Percentiles rank a stretch among this genome's conserved stretches.
phyloP scores from a whole-genome alignment of 345 rosid genomes.

The Firmiana major region DNA sequence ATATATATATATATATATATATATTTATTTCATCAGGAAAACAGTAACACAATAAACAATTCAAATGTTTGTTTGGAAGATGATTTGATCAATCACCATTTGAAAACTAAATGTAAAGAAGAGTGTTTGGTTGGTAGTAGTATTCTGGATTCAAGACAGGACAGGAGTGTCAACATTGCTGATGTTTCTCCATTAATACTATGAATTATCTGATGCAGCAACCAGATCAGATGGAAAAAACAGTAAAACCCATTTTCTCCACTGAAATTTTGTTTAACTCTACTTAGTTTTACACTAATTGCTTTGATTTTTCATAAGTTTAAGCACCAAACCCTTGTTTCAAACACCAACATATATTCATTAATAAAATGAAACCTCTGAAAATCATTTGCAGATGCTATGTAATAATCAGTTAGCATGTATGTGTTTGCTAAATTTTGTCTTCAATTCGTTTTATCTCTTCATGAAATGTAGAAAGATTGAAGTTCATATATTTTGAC shows the following conservation, averaged over 20 bases:
- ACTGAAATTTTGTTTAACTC: too few species aligned
- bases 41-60: background rate
- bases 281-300: too few species aligned
- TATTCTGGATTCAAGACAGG: background rate
- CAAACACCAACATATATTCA: too few species aligned
- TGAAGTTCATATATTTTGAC: too few species aligned
- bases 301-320: too few species aligned
- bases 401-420: background rate
- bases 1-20: background rate
- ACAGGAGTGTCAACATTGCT: too few species aligned
- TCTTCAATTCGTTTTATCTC: background rate
- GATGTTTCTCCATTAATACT: background rate
- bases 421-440: background rate
- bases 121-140: background rate
- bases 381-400: too few species aligned
- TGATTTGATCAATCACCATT: background rate
- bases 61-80: constrained; percentile 3
- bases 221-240: too few species aligned
- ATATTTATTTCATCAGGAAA: too few species aligned
- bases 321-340: too few species aligned
- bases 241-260: background rate
- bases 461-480: background rate
- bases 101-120: background rate
- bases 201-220: too few species aligned
- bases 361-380: too few species aligned